Percentiles rank a stretch among this genome's conserved stretches.
Conservation (phyloP, 176 grass and related monocot genomes). For the Raddia distichophylla region DNA sequence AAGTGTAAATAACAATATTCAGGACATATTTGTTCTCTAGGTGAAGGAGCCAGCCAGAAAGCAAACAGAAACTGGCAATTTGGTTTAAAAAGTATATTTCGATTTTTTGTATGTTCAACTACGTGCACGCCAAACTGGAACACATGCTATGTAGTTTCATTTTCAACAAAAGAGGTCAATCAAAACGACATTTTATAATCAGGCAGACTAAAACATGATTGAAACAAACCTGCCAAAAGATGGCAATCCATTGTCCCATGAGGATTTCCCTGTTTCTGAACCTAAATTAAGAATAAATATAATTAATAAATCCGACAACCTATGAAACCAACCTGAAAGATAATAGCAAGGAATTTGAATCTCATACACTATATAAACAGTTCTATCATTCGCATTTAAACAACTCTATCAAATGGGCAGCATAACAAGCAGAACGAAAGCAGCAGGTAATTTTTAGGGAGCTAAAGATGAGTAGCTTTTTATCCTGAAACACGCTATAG, state of each 20-base stretch:
- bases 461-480: neutral
- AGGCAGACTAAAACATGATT: conserved; percentile 9
- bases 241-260: conserved; percentile 72
- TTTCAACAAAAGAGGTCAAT: neutral
- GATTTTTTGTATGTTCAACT: neutral
- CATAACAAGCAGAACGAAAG: neutral
- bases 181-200: neutral
- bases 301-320: conserved; percentile 22
- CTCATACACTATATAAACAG: conserved; percentile 7
- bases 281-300: conserved; percentile 53
- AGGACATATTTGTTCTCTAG: conserved; percentile 23
- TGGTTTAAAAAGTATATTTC: neutral
- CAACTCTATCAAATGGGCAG: conserved; percentile 1
- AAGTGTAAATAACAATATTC: neutral
- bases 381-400: conserved; percentile 5
- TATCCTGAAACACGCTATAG: neutral
- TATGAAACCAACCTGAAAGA: conserved; percentile 24
- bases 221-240: conserved; percentile 81
- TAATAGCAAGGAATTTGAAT: conserved; percentile 2
- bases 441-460: neutral
- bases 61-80: neutral
- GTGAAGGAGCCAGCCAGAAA: conserved; percentile 9
- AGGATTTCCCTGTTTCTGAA: conserved; percentile 57
- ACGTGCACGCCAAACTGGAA: neutral
- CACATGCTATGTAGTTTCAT: neutral